Percentiles rank a stretch among this genome's conserved stretches.
These are phyloP conservation scores for Crepidotus variabilis DNA, from an alignment of 768 basidiomycete genomes.

Conservation along the genomic window DNA sequence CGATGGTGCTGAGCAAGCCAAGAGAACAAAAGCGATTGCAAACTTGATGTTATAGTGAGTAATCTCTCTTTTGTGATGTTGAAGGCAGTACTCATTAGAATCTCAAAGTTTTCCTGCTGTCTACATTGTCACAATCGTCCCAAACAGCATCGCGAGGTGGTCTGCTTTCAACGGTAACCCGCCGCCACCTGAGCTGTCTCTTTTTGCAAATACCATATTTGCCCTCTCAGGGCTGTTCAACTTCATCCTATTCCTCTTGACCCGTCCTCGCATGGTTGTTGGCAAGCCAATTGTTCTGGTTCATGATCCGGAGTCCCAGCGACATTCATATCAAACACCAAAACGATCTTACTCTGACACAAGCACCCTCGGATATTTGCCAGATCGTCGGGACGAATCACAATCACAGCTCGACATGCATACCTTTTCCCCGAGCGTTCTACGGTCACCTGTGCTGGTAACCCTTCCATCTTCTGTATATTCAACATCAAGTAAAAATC, in stretches of 20 bases:
- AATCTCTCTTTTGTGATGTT: neutral
- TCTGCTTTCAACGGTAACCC: constrained; percentile 23
- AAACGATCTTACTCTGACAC: neutral
- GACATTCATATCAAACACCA: neutral
- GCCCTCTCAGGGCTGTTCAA: constrained; percentile 44
- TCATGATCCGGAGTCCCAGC: neutral
- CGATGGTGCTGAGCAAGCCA: constrained; percentile 23
- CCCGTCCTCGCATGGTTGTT: constrained; percentile 21
- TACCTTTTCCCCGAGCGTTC: no score
- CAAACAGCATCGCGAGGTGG: constrained; percentile 39
- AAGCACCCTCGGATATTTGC: neutral
- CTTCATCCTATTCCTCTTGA: constrained; percentile 32
- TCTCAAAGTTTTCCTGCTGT: constrained; percentile 39
- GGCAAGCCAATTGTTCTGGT: constrained; percentile 8
- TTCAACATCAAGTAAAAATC: no score
- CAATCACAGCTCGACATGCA: neutral
- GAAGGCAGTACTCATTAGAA: neutral
- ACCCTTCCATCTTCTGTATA: no score
- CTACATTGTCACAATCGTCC: constrained; percentile 37
- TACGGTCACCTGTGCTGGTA: no score
- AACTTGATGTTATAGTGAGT: constrained; percentile 47
- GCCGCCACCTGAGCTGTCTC: constrained; percentile 31
- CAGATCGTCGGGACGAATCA: neutral
- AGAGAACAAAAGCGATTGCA: constrained; percentile 27
- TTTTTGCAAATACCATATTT: constrained; percentile 37